Evolutionary conservation across 148 eudicot genomes (phyloP), one percentile per base, ranked within the genome.

Genomic region (Persicaria tinctoria): DNA sequence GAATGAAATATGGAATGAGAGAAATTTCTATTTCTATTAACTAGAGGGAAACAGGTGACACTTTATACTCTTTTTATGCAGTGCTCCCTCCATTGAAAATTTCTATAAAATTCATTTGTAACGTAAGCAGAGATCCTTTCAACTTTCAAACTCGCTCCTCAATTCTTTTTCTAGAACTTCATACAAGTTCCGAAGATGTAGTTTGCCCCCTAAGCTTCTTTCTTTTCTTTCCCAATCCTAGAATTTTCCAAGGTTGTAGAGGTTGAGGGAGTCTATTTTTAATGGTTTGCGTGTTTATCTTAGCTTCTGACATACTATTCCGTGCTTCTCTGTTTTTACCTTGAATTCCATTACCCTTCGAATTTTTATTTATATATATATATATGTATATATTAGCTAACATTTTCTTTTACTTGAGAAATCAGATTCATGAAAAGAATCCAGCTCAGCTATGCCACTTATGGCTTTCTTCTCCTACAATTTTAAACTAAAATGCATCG

Each of bases 391-490:
- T 32, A 45, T 54, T 73, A 44, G 74, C 87, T 83, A 85, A 87
- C 81, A 73, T 32, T 73, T 59, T 82, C 74, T 76, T 73, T 70
- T 80, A 77, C 76, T 78, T 80, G 80, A 80, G 77, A 77, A 79
- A 78, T 79, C 81, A 85, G 83, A 85, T 83, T 75, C 77, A 44
- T 47, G 77, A 77, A 80, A 80, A 81, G 88, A 87, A 81, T 76
- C 86, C 81, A 79, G 82, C 66, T 78, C 82, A 75, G 83, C 84
- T 62, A 64, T 81, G 76, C 72, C 85, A 49, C 83, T 75, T 80
- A 63, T 76, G 86, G 79, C 73, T 78, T 79, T 83, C 78, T 78
- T 78, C 78, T 50, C 51, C 80, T n/a, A 69, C 77, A 78, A 76
- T 79, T 77, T 66, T 75, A 83, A 45, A 68, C 79, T 83, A 75